These are phyloP conservation scores for Fusarium sp. DNA, from an alignment of 2,329 filamentous ascomycete genomes.

Conservation along the genomic window DNA sequence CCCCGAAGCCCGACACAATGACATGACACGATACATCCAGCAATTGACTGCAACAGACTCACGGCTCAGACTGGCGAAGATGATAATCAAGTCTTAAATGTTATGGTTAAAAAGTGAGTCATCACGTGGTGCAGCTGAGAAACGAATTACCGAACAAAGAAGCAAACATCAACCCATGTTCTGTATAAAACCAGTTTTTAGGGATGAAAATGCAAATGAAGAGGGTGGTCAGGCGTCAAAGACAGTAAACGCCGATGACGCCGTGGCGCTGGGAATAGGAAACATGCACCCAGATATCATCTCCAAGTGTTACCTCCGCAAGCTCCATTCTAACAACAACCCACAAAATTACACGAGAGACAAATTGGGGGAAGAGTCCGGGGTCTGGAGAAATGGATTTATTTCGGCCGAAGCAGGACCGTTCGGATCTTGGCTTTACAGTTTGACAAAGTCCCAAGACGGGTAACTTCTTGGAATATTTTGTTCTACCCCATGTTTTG, in stretches of 20 bases:
- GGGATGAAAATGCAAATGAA: background rate
- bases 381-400: slow-evolving; percentile 7
- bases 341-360: background rate
- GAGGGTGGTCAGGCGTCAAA: background rate
- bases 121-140: background rate
- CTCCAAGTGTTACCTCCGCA: background rate
- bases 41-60: too few species aligned
- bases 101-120: background rate
- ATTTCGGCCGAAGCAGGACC: slow-evolving; percentile 39
- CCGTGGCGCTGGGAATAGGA: slow-evolving; percentile 22
- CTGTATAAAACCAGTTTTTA: slow-evolving; percentile 11
- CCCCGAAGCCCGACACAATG: background rate
- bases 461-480: background rate
- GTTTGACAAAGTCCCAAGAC: background rate
- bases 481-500: background rate
- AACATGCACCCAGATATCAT: background rate
- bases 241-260: slow-evolving; percentile 8
- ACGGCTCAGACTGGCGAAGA: too few species aligned
- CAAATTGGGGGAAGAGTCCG: background rate
- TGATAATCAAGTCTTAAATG: too few species aligned
- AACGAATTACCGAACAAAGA: background rate
- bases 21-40: background rate
- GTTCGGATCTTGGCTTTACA: slow-evolving; percentile 13
- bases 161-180: background rate
- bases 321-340: background rate